Evolutionary conservation across 2,329 filamentous ascomycete species (phyloP).

Genomic region (Aspergillus luchuensis): DNA sequence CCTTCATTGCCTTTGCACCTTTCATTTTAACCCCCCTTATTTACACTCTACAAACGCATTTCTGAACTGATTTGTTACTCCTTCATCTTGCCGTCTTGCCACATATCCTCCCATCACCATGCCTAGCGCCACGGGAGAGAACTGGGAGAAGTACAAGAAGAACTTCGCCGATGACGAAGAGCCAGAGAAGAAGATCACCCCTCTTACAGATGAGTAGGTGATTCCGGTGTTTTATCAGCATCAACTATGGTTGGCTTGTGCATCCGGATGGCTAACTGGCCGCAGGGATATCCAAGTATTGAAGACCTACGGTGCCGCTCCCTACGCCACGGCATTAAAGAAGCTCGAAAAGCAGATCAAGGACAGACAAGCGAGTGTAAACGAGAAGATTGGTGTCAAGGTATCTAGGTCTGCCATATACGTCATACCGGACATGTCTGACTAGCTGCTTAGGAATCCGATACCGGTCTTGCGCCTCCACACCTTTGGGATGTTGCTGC

Average conservation of each 20-base stretch:
- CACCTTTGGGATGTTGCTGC: constrained; percentile 99
- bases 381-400: constrained; percentile 86
- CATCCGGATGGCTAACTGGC: constrained; percentile 37
- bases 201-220: constrained; percentile 88
- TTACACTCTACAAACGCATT: background rate
- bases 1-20: constrained; percentile 2
- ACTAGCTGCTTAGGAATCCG: constrained; percentile 72
- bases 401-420: constrained; percentile 26
- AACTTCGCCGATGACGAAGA: constrained; percentile 94
- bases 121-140: constrained; percentile 90
- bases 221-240: background rate
- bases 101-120: constrained; percentile 61
- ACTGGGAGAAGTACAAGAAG: constrained; percentile 99
- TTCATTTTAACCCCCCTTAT: background rate
- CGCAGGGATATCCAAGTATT: constrained; percentile 95
- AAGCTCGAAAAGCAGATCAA: constrained; percentile 99
- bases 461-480: constrained; percentile 95
- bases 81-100: constrained; percentile 24
- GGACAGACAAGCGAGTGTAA: constrained; percentile 95
- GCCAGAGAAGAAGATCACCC: constrained; percentile 99
- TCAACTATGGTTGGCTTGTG: background rate
- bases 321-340: constrained; percentile 90
- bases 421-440: constrained; percentile 22
- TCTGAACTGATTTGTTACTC: constrained; percentile 10
- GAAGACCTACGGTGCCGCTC: constrained; percentile 97